Percentiles rank a stretch among this genome's conserved stretches.
phyloP scores from a whole-genome alignment of 2,329 filamentous ascomycete species.

The Cladosporium sp. region DNA sequence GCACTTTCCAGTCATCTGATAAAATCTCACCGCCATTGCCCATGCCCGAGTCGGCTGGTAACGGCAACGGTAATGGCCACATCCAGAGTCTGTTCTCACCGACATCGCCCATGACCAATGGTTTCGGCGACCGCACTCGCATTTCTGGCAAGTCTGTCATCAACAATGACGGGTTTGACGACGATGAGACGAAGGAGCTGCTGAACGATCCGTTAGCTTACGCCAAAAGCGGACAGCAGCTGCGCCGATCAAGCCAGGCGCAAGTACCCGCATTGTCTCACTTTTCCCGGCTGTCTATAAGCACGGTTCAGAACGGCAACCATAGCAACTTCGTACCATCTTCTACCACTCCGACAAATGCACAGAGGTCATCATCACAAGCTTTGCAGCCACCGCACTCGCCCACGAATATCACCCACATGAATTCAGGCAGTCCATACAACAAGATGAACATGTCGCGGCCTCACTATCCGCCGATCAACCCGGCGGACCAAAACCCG shows the following conservation, averaged over 20 bases:
- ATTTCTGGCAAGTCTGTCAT: conserved; percentile 71
- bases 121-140: conserved; percentile 61
- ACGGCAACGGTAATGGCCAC: conserved; percentile 52
- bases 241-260: conserved; percentile 68
- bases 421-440: conserved; percentile 47
- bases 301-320: conserved; percentile 55
- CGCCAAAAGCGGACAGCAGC: conserved; percentile 65
- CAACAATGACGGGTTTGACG: conserved; percentile 62
- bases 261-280: conserved; percentile 65
- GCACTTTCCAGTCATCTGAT: conserved; percentile 62
- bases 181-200: conserved; percentile 72
- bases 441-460: conserved; percentile 61
- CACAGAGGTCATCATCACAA: conserved; percentile 26
- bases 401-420: conserved; percentile 55
- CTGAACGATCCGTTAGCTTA: conserved; percentile 71
- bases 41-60: conserved; percentile 51
- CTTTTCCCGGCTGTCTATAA: conserved; percentile 70
- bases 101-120: conserved; percentile 71
- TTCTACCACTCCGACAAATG: conserved; percentile 43
- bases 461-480: conserved; percentile 78
- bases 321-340: conserved; percentile 50
- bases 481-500: conserved; percentile 93
- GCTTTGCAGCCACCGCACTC: conserved; percentile 53
- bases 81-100: conserved; percentile 69
- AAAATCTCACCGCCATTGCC: conserved; percentile 58